Base-by-base conservation (phyloP, 192 early-diverging fungal genomes). In the Backusella westeae region DNA sequence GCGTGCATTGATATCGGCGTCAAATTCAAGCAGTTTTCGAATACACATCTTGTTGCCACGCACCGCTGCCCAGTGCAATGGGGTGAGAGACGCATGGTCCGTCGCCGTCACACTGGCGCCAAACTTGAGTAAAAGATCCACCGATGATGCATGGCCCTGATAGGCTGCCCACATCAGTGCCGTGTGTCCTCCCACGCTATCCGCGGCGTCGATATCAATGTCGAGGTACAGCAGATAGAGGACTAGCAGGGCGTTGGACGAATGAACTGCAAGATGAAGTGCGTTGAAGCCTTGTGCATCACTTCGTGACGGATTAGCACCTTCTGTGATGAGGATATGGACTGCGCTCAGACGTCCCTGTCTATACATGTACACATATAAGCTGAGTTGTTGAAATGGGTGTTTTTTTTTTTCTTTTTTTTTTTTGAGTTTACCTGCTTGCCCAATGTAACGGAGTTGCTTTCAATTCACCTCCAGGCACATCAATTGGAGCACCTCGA, bases 391-490 rank as follows among this genome's bases (percentile, higher is more conserved):
- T 17, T 44, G 42, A 21, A 46, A 69, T 36, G 38, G 34, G 21
- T 56, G 65, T 1, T 41, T 36, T 14, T 38, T 39, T 14, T 52
- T 15, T 52, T 26, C 0, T 26, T 26, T 26, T 26, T 26, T 26
- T 26, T 26, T 29, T 29, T 29, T 23, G 49, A 52, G 49, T 21
- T 75, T 80, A 91, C 89, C 94, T 87, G 69, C 92, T 80, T 29
- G 96, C 97, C 97, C 97, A 99, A 74, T 98, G 96, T 73, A 99
- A 82, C 6, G 97, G 96, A 17, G 96, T 93, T 5, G 96, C 95
- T 23, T 85, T 79, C 29, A 94, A 85, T 17, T 95, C 93, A 39
- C 91, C 91, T 66, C 93, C 94, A 67, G 86, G 71, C 1, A 86
- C 87, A 81, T 99, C 91, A 26, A 97, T 82, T 32, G 89, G 85